Evolutionary conservation across 1,139 yeast genomes (phyloP).

Genomic region (Hansenula sp.): DNA sequence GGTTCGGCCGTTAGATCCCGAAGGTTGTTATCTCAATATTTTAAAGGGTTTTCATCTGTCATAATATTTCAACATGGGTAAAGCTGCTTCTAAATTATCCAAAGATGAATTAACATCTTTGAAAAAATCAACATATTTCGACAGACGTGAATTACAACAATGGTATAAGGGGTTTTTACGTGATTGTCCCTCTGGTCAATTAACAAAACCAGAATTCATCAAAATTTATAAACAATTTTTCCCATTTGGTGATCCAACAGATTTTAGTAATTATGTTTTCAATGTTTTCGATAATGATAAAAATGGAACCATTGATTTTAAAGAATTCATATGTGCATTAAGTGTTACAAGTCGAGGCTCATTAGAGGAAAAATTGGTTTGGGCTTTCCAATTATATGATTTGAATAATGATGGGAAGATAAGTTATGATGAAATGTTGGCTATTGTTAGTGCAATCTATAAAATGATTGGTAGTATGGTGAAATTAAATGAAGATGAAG

Average conservation of each 20-base stretch:
- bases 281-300: slow-evolving; percentile 83
- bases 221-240: slow-evolving; percentile 94
- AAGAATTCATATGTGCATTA: slow-evolving; percentile 85
- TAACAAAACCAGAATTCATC: slow-evolving; percentile 83
- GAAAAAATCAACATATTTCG: slow-evolving; percentile 86
- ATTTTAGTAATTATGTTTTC: slow-evolving; percentile 85
- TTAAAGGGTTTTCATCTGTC: no score
- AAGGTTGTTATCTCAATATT: no score
- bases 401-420: slow-evolving; percentile 73
- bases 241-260: slow-evolving; percentile 97
- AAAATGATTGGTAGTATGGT: slow-evolving; percentile 98
- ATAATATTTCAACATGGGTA: slow-evolving; percentile 63
- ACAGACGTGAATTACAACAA: slow-evolving; percentile 90
- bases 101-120: slow-evolving; percentile 85
- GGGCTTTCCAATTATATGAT: slow-evolving; percentile 89
- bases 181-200: slow-evolving; percentile 91
- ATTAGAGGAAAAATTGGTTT: slow-evolving; percentile 77
- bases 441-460: slow-evolving; percentile 80
- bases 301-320: slow-evolving; percentile 82
- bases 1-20: no score
- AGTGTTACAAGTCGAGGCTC: slow-evolving; percentile 89
- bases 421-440: slow-evolving; percentile 71
- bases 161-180: slow-evolving; percentile 96
- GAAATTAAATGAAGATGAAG: slow-evolving; percentile 83
- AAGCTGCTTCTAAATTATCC: slow-evolving; percentile 87